These are phyloP conservation scores for Benincasa hispida DNA, from an alignment of 306 rosid species.

Conservation along the genomic window DNA sequence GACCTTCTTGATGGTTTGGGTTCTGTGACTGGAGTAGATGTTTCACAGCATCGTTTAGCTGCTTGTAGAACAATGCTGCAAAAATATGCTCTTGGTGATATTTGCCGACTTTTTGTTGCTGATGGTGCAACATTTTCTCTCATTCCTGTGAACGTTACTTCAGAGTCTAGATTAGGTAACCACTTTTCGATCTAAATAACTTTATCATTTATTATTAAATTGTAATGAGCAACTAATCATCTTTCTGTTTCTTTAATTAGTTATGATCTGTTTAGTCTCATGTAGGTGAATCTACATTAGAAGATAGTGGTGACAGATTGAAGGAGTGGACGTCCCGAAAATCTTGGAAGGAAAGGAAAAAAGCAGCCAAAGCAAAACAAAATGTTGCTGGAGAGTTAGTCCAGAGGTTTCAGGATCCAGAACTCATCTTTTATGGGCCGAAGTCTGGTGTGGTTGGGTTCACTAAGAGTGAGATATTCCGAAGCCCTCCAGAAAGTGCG, in stretches of 20 bases:
- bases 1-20: constrained; percentile 74
- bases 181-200: background rate
- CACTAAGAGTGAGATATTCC: constrained; percentile 40
- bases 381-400: constrained; percentile 17
- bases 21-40: constrained; percentile 80
- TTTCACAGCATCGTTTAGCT: constrained; percentile 76
- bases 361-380: constrained; percentile 27
- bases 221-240: background rate
- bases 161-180: constrained; percentile 41
- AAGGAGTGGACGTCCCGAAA: constrained; percentile 80
- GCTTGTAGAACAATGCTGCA: constrained; percentile 83
- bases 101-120: constrained; percentile 77
- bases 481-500: constrained; percentile 26
- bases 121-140: constrained; percentile 68
- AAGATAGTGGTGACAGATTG: constrained; percentile 34
- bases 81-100: constrained; percentile 58
- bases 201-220: background rate
- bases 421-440: constrained; percentile 70
- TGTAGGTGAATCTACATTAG: constrained; percentile 40
- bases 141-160: constrained; percentile 24
- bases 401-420: constrained; percentile 39
- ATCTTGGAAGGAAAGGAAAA: constrained; percentile 83
- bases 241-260: constrained; percentile 17
- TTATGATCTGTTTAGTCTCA: constrained; percentile 45
- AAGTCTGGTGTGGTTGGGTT: constrained; percentile 71